Base-by-base conservation (phyloP, 345 rosid species). In the Eucalyptus erythrocorys region DNA sequence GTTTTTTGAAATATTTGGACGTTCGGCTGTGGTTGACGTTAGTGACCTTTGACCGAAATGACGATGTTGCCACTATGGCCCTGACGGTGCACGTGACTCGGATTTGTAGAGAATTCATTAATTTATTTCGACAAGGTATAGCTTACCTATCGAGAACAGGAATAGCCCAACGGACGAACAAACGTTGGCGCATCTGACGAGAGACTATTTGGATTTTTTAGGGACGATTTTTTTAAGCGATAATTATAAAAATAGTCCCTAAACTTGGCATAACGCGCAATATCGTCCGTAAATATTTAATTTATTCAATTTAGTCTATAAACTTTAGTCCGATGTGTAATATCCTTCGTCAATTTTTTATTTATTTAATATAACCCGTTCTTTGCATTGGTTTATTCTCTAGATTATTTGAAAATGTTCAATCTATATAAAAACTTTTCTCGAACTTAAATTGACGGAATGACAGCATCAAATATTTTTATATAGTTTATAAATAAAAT, bases 1-100 rank as follows among this genome's bases (percentile, higher is more conserved):
- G 55, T 80, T 88, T 91, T 89, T 86, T 32, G 87, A 92, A 88
- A 82, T 86, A 50, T 86, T 86, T 71, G 57, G 43, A 37, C 43
- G 32, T 59, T 40, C 53, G 34, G 47, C 79, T 5, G 59, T 26
- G 51, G 48, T 80, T 68, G 89, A 88, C 90, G 87, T 34, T 59
- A 40, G 81, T 88, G 61, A 37, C 88, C 66, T 37, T n/a, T 24
- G 3, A 10, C 4, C 17, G 27, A 68, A 66, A 80, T 89, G 87
- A 89, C 93, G 32, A 66, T 7, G 45, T 89, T 88, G 66, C 53
- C 88, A 30, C 53, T 30, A 13, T n/a, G 57, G 15, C 27, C 27
- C 22, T 42, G 26, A 51, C 57, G 57, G 57, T 51, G 64, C 21
- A 1, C 47, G 82, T 21, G 47, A 19, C 82, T 76, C 47, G 47